Conservation (phyloP, 306 rosid genomes). For the Fagus sylvatica region DNA sequence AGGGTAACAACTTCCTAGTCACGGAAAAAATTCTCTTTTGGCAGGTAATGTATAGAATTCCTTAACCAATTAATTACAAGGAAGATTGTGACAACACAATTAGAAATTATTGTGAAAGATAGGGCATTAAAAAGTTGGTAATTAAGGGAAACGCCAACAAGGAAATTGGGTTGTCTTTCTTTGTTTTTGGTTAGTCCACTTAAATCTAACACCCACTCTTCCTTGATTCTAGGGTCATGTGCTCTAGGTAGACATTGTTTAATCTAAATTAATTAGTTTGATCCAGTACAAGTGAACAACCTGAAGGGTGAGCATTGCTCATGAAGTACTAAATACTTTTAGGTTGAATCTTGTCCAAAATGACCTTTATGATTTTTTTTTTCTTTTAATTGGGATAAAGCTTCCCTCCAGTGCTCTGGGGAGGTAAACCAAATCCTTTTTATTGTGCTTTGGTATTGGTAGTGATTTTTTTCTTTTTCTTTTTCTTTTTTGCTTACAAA, state of each 20-base stretch:
- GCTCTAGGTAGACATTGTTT: not conserved
- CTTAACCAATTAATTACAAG: not conserved
- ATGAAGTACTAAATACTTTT: too few species aligned
- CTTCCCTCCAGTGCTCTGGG: too few species aligned
- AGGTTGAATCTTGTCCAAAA: too few species aligned
- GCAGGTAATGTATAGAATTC: slow-evolving; percentile 56
- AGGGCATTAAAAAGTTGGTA: too few species aligned
- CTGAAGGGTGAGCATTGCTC: too few species aligned
- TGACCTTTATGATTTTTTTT: not conserved
- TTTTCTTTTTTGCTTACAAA: too few species aligned
- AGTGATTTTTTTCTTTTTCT: too few species aligned
- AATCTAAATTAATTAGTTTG: too few species aligned
- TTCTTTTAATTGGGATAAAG: too few species aligned
- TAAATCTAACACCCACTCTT: not conserved
- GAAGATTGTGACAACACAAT: not conserved
- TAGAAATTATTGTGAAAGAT: not conserved
- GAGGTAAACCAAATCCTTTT: too few species aligned
- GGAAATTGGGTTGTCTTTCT: not conserved
- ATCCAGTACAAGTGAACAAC: too few species aligned
- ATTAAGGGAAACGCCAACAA: not conserved
- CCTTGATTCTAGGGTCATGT: not conserved
- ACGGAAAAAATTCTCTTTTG: slow-evolving; percentile 88
- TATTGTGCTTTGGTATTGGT: not conserved
- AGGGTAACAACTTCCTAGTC: slow-evolving; percentile 65
- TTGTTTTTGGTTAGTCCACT: not conserved